A percentile compares a stretch with the other conserved stretches of the same genome.
phyloP scores from a whole-genome alignment of 176 grass and related monocot genomes.

The Puccinellia tenuiflora region DNA sequence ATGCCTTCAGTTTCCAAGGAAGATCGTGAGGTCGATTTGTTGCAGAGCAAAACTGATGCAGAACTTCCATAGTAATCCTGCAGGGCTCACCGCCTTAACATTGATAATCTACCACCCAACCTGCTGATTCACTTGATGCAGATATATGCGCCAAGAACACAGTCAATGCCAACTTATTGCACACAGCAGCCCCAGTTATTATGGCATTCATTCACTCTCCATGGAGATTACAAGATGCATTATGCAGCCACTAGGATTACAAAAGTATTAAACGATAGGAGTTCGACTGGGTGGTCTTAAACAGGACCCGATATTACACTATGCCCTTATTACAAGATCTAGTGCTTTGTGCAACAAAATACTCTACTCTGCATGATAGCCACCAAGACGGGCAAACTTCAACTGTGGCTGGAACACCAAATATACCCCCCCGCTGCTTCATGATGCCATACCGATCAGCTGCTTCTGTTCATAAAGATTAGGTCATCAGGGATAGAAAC shows the following conservation, averaged over 20 bases:
- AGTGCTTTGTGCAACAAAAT: not conserved
- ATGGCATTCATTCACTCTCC: not conserved
- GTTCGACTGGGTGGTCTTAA: not conserved
- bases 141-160: not conserved
- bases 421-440: not conserved
- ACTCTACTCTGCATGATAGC: not conserved
- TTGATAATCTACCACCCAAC: not conserved
- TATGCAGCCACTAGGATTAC: not conserved
- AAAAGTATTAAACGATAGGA: not conserved
- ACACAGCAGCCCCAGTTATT: not conserved
- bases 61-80: not conserved
- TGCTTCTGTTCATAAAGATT: constrained; percentile 16
- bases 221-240: not conserved
- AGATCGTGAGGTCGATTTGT: not conserved
- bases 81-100: not conserved
- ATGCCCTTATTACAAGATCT: not conserved
- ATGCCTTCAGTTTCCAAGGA: too few relatives aligned
- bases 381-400: not conserved
- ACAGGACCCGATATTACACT: not conserved
- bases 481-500: constrained; percentile 1
- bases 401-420: not conserved
- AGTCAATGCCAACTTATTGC: not conserved
- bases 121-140: not conserved
- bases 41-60: not conserved
- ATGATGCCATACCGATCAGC: not conserved